phyloP scores from a whole-genome alignment of 208 protist species.

The Acanthamoeba castellanii region DNA sequence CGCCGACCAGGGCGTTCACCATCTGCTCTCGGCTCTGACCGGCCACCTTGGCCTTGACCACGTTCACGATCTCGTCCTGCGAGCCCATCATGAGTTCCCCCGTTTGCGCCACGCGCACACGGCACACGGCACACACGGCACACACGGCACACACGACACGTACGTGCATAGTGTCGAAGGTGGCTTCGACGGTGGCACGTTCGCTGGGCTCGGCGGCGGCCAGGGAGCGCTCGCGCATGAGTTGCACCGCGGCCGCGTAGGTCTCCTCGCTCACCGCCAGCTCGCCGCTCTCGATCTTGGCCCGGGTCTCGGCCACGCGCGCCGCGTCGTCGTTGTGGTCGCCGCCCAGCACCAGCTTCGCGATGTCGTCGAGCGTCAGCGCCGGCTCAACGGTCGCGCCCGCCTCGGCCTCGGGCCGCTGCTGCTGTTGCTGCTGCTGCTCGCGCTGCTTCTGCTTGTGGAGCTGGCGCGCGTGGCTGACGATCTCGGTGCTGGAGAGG shows the following conservation, averaged over 20 bases:
- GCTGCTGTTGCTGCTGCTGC: background rate
- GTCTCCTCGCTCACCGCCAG: conserved; percentile 2
- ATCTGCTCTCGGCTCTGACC: conserved; percentile 9
- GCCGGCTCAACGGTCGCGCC: background rate
- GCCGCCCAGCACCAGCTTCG: background rate
- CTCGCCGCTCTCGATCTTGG: conserved; percentile 33
- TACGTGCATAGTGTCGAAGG: background rate
- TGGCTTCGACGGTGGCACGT: background rate
- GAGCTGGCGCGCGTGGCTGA: background rate
- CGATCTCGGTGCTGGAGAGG: background rate
- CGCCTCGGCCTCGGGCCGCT: background rate
- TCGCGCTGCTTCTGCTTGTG: background rate
- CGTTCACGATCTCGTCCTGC: background rate
- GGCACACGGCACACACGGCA: background rate
- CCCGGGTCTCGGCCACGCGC: background rate
- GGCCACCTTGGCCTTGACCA: conserved; percentile 15
- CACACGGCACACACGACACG: background rate
- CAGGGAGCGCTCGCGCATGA: conserved; percentile 13
- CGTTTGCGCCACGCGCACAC: background rate
- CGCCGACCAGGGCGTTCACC: background rate
- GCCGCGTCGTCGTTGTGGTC: background rate
- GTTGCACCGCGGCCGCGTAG: background rate
- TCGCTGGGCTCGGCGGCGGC: background rate
- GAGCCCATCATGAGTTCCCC: background rate
- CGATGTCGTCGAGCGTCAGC: conserved; percentile 6